Evolutionary conservation across 208 protist species (phyloP).

Genomic region (Porcisia deanei): DNA sequence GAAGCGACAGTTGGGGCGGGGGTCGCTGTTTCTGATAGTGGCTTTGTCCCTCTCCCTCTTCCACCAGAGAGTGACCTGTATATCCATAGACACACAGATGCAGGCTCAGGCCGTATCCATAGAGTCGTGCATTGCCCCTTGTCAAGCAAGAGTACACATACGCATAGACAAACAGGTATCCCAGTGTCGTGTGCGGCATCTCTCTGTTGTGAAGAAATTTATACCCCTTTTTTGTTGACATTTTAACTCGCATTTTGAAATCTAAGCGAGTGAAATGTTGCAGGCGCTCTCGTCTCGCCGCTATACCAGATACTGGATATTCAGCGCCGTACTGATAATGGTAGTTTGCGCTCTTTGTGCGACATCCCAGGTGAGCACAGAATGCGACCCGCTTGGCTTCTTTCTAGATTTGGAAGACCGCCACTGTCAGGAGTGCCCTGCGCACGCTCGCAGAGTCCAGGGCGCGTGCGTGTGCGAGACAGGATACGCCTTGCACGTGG

Average conservation of each 20-base stretch:
- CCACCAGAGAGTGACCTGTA: background rate
- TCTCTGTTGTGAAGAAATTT: background rate
- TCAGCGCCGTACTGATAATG: background rate
- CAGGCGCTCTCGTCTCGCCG: background rate
- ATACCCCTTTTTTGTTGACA: background rate
- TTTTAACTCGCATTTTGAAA: background rate
- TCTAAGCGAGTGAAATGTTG: background rate
- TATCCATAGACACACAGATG: background rate
- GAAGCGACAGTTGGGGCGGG: background rate
- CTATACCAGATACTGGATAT: background rate
- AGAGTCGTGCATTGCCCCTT: background rate
- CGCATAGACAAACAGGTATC: background rate
- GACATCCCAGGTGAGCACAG: background rate
- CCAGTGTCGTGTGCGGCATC: background rate
- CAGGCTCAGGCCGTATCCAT: conserved; percentile 2
- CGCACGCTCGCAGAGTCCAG: conserved; percentile 17
- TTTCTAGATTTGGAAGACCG: conserved; percentile 16
- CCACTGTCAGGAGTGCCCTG: conserved; percentile 18
- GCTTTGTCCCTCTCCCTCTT: background rate
- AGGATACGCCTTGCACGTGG: conserved; percentile 31
- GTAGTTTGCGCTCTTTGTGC: background rate
- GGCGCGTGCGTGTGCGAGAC: conserved; percentile 30
- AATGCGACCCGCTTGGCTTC: conserved; percentile 15
- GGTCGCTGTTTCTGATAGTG: background rate
- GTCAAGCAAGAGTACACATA: background rate